Percentiles rank a stretch among this genome's conserved stretches.
Evolutionary conservation across 768 basidiomycete species (phyloP).

Genomic region (Agaricus blazei): DNA sequence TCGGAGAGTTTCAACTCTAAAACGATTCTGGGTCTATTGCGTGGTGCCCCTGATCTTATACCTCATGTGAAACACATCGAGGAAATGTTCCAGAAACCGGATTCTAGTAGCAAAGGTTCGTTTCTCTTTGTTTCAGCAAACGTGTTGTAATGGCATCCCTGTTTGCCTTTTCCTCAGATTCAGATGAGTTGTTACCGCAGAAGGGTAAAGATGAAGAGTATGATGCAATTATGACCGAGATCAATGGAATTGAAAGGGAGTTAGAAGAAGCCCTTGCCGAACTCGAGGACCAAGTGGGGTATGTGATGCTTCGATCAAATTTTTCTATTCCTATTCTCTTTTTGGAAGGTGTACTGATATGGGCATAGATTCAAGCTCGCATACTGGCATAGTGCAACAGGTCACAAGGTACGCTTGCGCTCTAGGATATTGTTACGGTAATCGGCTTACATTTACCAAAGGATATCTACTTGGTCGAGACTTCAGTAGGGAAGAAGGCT

Average conservation of each 20-base stretch:
- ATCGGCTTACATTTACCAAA: slow-evolving; percentile 22
- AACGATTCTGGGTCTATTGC: slow-evolving; percentile 69
- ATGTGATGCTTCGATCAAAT: slow-evolving; percentile 11
- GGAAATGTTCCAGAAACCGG: slow-evolving; percentile 55
- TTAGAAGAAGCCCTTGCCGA: slow-evolving; percentile 65
- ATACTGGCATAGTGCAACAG: slow-evolving; percentile 61
- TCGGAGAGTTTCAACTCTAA: slow-evolving; percentile 74
- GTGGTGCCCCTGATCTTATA: slow-evolving; percentile 75
- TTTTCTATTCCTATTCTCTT: not conserved
- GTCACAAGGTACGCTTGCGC: slow-evolving; percentile 59
- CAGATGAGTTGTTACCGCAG: slow-evolving; percentile 70
- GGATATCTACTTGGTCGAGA: slow-evolving; percentile 91
- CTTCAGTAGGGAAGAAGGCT: slow-evolving; percentile 54
- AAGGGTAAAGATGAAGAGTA: slow-evolving; percentile 85
- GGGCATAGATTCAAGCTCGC: slow-evolving; percentile 25
- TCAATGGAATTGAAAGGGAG: slow-evolving; percentile 61
- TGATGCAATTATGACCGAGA: slow-evolving; percentile 71
- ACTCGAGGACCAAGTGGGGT: slow-evolving; percentile 69
- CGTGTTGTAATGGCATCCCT: not conserved
- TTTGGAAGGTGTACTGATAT: not conserved
- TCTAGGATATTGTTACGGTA: not conserved
- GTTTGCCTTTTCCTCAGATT: slow-evolving; percentile 32
- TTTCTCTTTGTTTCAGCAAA: not conserved
- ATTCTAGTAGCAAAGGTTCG: slow-evolving; percentile 48
- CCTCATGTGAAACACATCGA: slow-evolving; percentile 70